Conservation (phyloP, 768 basidiomycete species). For the Lentinus tigrinus region DNA sequence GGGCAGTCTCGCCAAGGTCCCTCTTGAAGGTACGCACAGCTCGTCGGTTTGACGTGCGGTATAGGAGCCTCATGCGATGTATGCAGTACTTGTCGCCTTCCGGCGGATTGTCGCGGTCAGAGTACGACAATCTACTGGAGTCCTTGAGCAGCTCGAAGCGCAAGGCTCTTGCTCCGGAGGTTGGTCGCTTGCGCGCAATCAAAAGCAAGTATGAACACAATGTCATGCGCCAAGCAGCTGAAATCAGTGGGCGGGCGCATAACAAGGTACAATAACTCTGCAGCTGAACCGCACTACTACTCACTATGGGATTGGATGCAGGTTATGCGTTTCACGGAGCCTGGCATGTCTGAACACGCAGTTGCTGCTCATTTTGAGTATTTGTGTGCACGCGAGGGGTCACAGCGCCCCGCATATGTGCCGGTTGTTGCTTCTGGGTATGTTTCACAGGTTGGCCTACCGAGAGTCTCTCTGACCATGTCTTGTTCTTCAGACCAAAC, state of each 20-base stretch:
- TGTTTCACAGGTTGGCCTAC: conserved; percentile 19
- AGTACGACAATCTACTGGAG: conserved; percentile 57
- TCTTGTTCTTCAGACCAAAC: conserved; percentile 56
- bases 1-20: conserved; percentile 44
- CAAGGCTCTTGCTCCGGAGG: conserved; percentile 58
- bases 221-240: conserved; percentile 82
- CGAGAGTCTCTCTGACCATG: background rate
- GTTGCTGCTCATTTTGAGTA: conserved; percentile 90
- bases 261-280: conserved; percentile 55
- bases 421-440: conserved; percentile 97
- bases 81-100: conserved; percentile 25
- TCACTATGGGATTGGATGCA: conserved; percentile 27
- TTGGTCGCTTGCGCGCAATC: conserved; percentile 70
- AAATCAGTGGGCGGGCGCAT: conserved; percentile 84
- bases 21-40: conserved; percentile 44
- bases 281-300: background rate
- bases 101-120: conserved; percentile 32
- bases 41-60: background rate
- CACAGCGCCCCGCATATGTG: conserved; percentile 92
- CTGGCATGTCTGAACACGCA: conserved; percentile 56
- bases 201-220: conserved; percentile 79
- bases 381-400: conserved; percentile 71
- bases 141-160: conserved; percentile 46
- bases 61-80: background rate
- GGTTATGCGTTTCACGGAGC: conserved; percentile 80